Base-by-base conservation (phyloP, 495 filamentous ascomycete genomes). In the Neurospora sp. region DNA sequence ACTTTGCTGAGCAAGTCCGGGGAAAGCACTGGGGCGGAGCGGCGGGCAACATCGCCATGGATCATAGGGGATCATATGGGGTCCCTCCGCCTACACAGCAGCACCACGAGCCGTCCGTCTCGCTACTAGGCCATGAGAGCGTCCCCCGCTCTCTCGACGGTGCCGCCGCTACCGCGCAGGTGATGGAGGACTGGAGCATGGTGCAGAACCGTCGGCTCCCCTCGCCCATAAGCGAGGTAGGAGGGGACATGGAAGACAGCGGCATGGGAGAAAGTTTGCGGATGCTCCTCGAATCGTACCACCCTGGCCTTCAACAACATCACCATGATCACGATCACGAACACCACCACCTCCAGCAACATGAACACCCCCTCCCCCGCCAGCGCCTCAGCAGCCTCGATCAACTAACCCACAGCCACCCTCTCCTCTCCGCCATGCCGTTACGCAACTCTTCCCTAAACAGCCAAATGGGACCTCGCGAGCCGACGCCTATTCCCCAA, bases 211-310 rank as follows among this genome's bases (percentile, higher is more conserved):
- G 88, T 20, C 87, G 88, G 42, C 85, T 93, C 9, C 91, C 91
- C 4, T 93, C 90, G 35, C 92, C 91, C 6, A 90, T 92, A 72
- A 91, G 87, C 71, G 91, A 94, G 75, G 87, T 85, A 72, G 90
- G 88, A 72, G 85, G 85, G 5, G 53, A 59, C 10, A 59, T 59
- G 20, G 86, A 87, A 76, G 84, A 83, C 44, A 74, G 70, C 27
- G 75, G 79, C 20, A 65, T 65, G 53, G 27, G 53, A 8, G 76
- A 71, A 31, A 82, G 81, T 71, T 78, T 81, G 18, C 76, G 75
- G 40, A 84, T 84, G 81, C 77, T 81, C 16, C 76, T 84, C 40
- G 83, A 83, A 70, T 78, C 76, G 16, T 75, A 71, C 42, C 70
- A 71, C 18, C 35, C 35, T 61, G 70, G 70, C 4, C 77, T 14